Base-by-base conservation (phyloP, 371 early-diverging fungal genomes). In the Chytridiales sp. region DNA sequence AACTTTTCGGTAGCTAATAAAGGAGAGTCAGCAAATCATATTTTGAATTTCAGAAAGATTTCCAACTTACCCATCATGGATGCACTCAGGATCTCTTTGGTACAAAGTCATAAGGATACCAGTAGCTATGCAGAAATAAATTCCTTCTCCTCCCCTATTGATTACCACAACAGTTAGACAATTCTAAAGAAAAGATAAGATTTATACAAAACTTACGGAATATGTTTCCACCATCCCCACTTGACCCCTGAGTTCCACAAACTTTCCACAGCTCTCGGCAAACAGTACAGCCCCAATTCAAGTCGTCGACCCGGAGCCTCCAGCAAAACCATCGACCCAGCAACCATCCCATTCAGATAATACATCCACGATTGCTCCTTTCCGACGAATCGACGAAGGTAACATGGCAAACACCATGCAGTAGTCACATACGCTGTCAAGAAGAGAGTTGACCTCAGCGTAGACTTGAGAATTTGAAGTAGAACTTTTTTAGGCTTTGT, bases 101-200 rank as follows among this genome's bases (percentile, higher is more conserved):
- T 91, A 93, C 24, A 93, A 66, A 15, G 84, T 80, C 91, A 93
- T 91, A 53, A 93, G 68, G 1, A 85, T 77, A 27, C 88, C 92
- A 82, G 88, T 89, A 0, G 91, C 80, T 1, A 77, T 67, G 68
- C 86, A 84, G 58, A 91, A 89, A 47, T 88, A 72, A 1, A 79
- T 15, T 2, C 66, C 61, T 52, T 76, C 76, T 17, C 76, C 76
- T 26, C 51, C 43, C 4, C 61, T 64, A 26, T 3, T n/a, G n/a
- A n/a, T n/a, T n/a, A n/a, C n/a, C n/a, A n/a, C n/a, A n/a, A n/a
- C n/a, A n/a, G n/a, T n/a, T n/a, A 27, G 22, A 52, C 63, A 22
- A 22, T 9, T 13, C 1, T 31, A n/a, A 49, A 27, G 17, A 21
- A 17, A 46, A 32, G 17, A 49, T 1, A 24, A 27, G 9, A 4